Conservation (phyloP, 768 basidiomycete species). For the Pholiota molesta region DNA sequence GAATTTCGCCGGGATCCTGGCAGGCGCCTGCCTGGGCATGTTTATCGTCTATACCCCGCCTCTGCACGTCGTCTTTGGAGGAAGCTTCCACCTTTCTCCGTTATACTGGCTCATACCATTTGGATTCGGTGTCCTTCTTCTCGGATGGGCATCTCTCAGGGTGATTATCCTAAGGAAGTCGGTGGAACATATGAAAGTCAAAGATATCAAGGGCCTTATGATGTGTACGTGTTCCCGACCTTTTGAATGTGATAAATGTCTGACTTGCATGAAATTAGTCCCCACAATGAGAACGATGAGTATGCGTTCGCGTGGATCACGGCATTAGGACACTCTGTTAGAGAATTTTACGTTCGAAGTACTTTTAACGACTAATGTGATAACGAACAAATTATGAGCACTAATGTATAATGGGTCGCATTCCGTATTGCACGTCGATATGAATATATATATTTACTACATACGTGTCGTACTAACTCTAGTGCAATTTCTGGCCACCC, state of each 20-base stretch:
- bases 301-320: slow-evolving; percentile 47
- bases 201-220: slow-evolving; percentile 68
- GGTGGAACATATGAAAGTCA: slow-evolving; percentile 56
- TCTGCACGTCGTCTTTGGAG: slow-evolving; percentile 69
- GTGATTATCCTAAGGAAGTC: slow-evolving; percentile 60
- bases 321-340: slow-evolving; percentile 9
- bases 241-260: not conserved
- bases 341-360: not conserved
- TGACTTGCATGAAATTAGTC: slow-evolving; percentile 38
- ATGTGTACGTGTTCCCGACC: slow-evolving; percentile 57
- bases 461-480: no score
- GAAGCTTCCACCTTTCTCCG: slow-evolving; percentile 57
- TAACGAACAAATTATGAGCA: not conserved
- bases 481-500: no score
- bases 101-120: slow-evolving; percentile 71
- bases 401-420: no score
- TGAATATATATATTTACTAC: no score
- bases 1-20: slow-evolving; percentile 66
- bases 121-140: slow-evolving; percentile 57
- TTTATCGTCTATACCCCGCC: slow-evolving; percentile 74
- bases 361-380: not conserved
- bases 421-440: no score
- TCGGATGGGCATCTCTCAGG: slow-evolving; percentile 61
- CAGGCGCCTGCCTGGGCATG: slow-evolving; percentile 64
- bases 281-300: slow-evolving; percentile 69